A percentile compares a stretch with the other conserved stretches of the same genome.
phyloP scores from a whole-genome alignment of 176 grass and related monocot genomes.

The Aegilops bicornis region DNA sequence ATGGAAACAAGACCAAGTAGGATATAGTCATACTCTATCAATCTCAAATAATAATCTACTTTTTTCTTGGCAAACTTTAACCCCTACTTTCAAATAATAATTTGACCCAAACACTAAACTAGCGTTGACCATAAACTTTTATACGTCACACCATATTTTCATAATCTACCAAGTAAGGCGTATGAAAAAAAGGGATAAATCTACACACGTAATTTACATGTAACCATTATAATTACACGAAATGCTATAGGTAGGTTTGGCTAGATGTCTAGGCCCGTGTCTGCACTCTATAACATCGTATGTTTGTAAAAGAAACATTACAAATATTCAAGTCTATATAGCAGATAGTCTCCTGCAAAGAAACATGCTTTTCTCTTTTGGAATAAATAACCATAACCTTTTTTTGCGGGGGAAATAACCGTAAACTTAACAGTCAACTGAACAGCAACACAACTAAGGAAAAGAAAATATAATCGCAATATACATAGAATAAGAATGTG shows the following conservation, averaged over 20 bases:
- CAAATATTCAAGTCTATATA: no score
- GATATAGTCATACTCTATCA: not conserved
- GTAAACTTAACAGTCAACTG: not conserved
- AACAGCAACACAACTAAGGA: not conserved
- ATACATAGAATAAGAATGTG: not conserved
- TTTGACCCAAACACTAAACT: not conserved
- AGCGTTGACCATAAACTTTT: not conserved
- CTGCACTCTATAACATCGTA: no score
- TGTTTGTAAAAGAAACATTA: no score
- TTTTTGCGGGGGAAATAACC: no score
- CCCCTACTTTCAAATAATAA: not conserved
- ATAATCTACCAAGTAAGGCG: not conserved
- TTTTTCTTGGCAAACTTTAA: not conserved
- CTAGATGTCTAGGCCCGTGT: no score
- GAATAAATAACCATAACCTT: not conserved
- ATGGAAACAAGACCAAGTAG: not conserved
- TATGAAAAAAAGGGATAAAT: not conserved
- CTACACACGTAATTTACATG: not conserved
- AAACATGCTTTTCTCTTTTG: not conserved
- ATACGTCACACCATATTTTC: not conserved
- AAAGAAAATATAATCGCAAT: not conserved
- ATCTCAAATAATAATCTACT: not conserved
- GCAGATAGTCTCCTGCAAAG: not conserved
- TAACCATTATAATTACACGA: not conserved
- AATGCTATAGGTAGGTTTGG: no score